Evolutionary conservation across 1,284 basidiomycete genomes (phyloP), one percentile per base, ranked within the genome.

Genomic region (Porphyrellus sp.): DNA sequence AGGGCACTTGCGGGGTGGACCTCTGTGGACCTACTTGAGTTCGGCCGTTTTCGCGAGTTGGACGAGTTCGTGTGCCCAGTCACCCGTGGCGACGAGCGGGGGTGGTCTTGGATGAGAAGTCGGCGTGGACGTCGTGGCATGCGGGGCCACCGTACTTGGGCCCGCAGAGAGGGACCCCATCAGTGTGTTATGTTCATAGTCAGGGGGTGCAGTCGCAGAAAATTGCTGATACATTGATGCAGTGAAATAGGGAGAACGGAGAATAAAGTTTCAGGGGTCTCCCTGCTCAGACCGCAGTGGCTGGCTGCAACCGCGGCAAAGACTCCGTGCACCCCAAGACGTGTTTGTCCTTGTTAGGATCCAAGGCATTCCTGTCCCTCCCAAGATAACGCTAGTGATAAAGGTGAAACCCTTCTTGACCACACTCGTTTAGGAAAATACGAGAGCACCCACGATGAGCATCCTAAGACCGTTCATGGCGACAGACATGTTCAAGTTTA

Each of bases 401-500:
- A 37, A 15, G 21, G 31, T 35, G 34, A 37, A 46, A 34, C 31
- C 11, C 12, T 33, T 12, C 6, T 7, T n/a, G 15, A 7, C 30
- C 21, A 11, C 28, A 31, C 41, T 31, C 13, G n/a, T 18, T 40
- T 25, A 41, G 24, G 25, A 16, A 23, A 31, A 31, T 25, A 41
- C 16, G 25, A 16, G 16, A 31, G 23, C 18, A 39, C 9, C 15
- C 11, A 28, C 25, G 3, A 52, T 94, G 92, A 91, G 89, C 63
- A 69, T 91, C 33, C 74, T 91, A 4, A 80, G 93, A 43, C 86
- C 92, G 13, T 93, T 96, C 74, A 79, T 79, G 63, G 91, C 91
- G 15, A 82, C 83, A 0, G 93, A 96, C 68, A 78, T 96, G 71
- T 94, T 96, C 79, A 86, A 80, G 60, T 95, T 94, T 74, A 96